These are phyloP conservation scores for Piper longum DNA, from an alignment of 164 flowering plant genomes.

Conservation along the genomic window DNA sequence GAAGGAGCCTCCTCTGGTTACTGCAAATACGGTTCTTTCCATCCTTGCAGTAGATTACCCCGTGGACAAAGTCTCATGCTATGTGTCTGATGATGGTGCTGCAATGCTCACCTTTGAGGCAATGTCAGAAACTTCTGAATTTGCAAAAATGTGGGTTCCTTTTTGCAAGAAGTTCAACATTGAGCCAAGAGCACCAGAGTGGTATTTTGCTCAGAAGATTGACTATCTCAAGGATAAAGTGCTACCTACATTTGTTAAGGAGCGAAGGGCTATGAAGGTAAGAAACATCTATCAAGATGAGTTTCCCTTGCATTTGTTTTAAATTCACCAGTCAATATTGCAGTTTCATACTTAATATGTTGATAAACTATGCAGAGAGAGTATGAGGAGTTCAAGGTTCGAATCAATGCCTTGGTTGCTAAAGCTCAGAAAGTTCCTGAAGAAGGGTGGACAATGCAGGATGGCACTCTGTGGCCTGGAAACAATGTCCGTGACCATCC, in stretches of 20 bases:
- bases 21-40: slow-evolving; percentile 67
- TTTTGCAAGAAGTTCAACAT: slow-evolving; percentile 57
- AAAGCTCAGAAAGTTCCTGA: slow-evolving; percentile 28
- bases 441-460: slow-evolving; percentile 59
- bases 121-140: slow-evolving; percentile 57
- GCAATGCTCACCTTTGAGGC: slow-evolving; percentile 69
- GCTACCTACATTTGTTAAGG: slow-evolving; percentile 49
- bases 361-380: slow-evolving; percentile 39
- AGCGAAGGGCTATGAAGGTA: slow-evolving; percentile 69
- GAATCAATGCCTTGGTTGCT: slow-evolving; percentile 60
- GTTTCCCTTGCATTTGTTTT: background rate
- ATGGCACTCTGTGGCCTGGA: slow-evolving; percentile 81
- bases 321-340: background rate
- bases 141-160: slow-evolving; percentile 66
- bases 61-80: slow-evolving; percentile 53
- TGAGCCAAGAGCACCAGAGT: slow-evolving; percentile 71
- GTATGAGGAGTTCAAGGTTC: slow-evolving; percentile 66
- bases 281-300: background rate
- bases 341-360: background rate
- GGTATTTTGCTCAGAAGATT: slow-evolving; percentile 47
- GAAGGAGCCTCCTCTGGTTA: slow-evolving; percentile 58
- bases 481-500: slow-evolving; percentile 68
- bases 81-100: slow-evolving; percentile 79
- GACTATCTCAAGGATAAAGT: slow-evolving; percentile 61
- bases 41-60: slow-evolving; percentile 70